phyloP scores from a whole-genome alignment of 179 eudicot genomes.

The Patellifolia procumbens region DNA sequence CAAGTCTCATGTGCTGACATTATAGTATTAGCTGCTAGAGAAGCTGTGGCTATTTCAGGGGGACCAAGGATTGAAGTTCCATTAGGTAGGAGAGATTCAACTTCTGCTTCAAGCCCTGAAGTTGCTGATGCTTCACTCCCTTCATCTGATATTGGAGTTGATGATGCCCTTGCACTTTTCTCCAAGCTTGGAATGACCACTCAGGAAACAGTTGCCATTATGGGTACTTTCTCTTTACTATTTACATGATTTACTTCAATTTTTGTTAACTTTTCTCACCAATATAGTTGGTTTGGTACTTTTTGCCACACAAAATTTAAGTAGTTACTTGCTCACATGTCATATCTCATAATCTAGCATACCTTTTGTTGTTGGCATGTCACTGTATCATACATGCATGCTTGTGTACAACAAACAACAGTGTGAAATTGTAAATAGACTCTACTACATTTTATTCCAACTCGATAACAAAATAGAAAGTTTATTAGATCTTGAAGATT shows the following conservation, averaged over 20 bases:
- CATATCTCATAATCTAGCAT: not conserved
- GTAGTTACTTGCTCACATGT: not conserved
- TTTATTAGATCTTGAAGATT: too few species aligned
- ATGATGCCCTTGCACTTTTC: constrained; percentile 33
- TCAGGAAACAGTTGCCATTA: constrained; percentile 35
- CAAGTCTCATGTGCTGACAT: constrained; percentile 40
- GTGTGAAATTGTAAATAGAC: not conserved
- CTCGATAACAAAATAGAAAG: too few species aligned
- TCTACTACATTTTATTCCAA: not conserved
- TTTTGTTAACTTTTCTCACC: not conserved
- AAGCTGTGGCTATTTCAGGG: constrained; percentile 35
- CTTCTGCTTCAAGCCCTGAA: constrained; percentile 28
- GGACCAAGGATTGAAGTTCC: constrained; percentile 35
- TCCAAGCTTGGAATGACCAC: constrained; percentile 34
- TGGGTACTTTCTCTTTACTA: constrained; percentile 26
- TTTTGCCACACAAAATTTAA: not conserved
- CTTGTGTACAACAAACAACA: not conserved
- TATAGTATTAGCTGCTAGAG: constrained; percentile 37
- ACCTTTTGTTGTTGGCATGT: not conserved
- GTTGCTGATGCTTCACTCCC: constrained; percentile 36
- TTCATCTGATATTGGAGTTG: constrained; percentile 33
- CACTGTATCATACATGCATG: not conserved
- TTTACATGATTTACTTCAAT: constrained; percentile 1
- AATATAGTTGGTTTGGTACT: not conserved
- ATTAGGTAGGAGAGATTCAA: constrained; percentile 38